These are phyloP conservation scores for Neonectria faginata DNA, from an alignment of 2,329 filamentous ascomycete genomes.

Conservation along the genomic window DNA sequence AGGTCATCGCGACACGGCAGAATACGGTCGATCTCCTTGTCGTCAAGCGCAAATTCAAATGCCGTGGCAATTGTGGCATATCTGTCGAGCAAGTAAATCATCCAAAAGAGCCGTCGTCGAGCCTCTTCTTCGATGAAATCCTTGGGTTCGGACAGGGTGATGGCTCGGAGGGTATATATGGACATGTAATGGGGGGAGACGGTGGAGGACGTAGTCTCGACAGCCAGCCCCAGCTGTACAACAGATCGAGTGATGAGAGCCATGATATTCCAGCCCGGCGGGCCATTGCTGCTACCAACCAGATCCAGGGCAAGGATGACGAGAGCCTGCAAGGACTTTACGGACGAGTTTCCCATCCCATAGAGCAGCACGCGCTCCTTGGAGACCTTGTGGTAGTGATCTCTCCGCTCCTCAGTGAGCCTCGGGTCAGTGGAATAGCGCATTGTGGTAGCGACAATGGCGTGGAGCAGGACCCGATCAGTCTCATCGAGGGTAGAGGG, in stretches of 20 bases:
- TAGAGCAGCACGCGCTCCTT: constrained; percentile 90
- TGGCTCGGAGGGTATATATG: constrained; percentile 88
- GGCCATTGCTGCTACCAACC: constrained; percentile 87
- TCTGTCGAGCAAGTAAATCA: constrained; percentile 89
- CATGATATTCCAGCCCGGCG: constrained; percentile 91
- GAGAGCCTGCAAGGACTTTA: constrained; percentile 87
- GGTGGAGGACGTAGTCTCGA: constrained; percentile 83
- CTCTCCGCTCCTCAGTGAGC: constrained; percentile 77
- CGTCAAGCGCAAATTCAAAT: constrained; percentile 90
- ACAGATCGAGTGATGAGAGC: constrained; percentile 89
- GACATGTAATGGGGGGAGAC: constrained; percentile 84
- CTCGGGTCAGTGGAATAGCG: constrained; percentile 83
- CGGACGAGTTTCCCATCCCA: constrained; percentile 88
- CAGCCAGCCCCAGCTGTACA: constrained; percentile 86
- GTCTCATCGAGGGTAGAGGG: constrained; percentile 80
- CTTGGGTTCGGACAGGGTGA: constrained; percentile 83
- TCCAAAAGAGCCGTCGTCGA: constrained; percentile 88
- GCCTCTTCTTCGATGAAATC: constrained; percentile 93
- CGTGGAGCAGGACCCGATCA: constrained; percentile 84
- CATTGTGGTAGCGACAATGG: constrained; percentile 89
- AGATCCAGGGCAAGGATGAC: constrained; percentile 89
- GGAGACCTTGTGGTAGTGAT: constrained; percentile 81
- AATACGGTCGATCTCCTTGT: constrained; percentile 88
- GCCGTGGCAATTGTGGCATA: constrained; percentile 92
- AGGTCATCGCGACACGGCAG: constrained; percentile 89